Base-by-base conservation (phyloP, 768 basidiomycete species). In the Auriscalpium orientale region DNA sequence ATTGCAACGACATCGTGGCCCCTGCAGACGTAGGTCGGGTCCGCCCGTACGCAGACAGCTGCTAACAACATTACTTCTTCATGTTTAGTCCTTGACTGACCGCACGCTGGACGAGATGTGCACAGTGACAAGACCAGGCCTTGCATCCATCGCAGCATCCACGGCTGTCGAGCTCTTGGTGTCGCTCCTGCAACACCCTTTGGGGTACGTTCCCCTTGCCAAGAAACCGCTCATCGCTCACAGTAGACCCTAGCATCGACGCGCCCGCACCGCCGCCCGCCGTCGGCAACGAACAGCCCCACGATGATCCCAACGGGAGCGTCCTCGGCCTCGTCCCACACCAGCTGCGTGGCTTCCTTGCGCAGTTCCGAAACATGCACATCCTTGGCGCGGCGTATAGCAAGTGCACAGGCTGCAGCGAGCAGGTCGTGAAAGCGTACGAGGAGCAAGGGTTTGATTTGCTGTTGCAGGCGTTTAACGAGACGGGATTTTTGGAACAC, bases 21-120 rank as follows among this genome's bases (percentile, higher is more conserved):
- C 95, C 97, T 8, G 83, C 89, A 16, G 95, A 99, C 68, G 95
- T 95, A 74, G 66, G 79, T 28, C 45, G 40, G 28, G 2, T 28
- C 28, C 28, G 28, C 28, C 28, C 28, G 28, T 28, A 28, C 28
- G 28, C 28, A 28, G 28, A 5, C 28, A 28, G 28, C 7, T 28
- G 1, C 28, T 28, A 7, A 28, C 28, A 3, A 7, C 28, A 28
- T 28, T 28, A 28, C 28, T 28, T 28, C 7, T 28, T 28, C 7
- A n/a, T 16, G 3, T 46, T 33, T 59, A 79, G 85, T 83, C 82
- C 2, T 70, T 89, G 45, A 88, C 89, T 0, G 95, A 98, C 67
- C 80, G 94, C 44, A 95, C 95, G 4, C 80, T 98, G 13, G 97
- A 98, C 68, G 95, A 98, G 68, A 98, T 98, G 95, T 99, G 97